Evolutionary conservation across 164 flowering plant species (phyloP), one percentile per base, ranked within the genome.

Genomic region (Dillenia suffruticosa): DNA sequence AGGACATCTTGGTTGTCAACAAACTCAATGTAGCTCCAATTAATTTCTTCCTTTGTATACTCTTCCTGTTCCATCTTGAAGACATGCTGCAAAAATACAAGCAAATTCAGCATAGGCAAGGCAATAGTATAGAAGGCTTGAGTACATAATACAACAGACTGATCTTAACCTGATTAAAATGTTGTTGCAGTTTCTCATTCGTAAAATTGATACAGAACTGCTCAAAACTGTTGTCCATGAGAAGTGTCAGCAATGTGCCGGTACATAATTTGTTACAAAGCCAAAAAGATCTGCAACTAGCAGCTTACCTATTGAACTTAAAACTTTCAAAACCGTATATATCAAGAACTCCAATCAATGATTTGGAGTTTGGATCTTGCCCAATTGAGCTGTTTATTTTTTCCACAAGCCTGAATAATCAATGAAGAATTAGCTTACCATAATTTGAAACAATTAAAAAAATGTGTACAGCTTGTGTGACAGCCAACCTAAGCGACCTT

Each of bases 61-160:
- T 94, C 98, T 78, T 94, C 98, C 74, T 94, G 98, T 79, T 94
- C 98, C 97, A 89, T 94, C 73, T 94, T 94, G 58, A 94, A 94
- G 13, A 94, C 98, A 71, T 94, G 96, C 98, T 93, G 91, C 76
- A 68, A 61, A 63, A 15, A 76, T 50, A 40, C 53, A 58, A 50
- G 12, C 14, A 53, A 0, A 44, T 62, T 49, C 51, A 55, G 53
- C 49, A 53, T 54, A 69, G 59, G 8, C 15, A 17, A 13, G 11
- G 19, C 51, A 57, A 9, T 49, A 57, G 45, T 53, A 58, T 14
- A 17, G 13, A 10, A 10, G 55, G 46, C 19, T 17, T 44, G 9
- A 63, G 45, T 46, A 61, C 44, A 52, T 49, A 51, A 11, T 12
- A 44, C 48, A 63, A 51, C 10, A 52, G 64, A 57, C 68, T 68